These are phyloP conservation scores for Teratosphaeriaceae sp. DNA, from an alignment of 2,329 filamentous ascomycete species.

Conservation along the genomic window DNA sequence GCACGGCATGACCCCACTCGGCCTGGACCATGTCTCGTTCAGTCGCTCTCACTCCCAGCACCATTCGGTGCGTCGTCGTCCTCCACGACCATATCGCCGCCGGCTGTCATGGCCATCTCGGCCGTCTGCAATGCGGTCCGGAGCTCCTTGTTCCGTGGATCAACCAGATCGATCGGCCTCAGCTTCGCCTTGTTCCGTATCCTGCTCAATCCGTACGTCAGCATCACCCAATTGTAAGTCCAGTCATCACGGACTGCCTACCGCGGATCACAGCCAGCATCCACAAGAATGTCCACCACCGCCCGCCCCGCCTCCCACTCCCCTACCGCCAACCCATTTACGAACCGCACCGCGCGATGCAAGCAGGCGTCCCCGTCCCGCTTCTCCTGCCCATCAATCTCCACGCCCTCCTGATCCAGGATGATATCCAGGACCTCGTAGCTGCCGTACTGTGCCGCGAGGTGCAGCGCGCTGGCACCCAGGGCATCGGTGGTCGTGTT, in stretches of 20 bases:
- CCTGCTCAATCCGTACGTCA: conserved; percentile 23
- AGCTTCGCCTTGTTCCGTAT: conserved; percentile 67
- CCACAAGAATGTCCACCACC: conserved; percentile 72
- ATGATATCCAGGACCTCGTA: conserved; percentile 79
- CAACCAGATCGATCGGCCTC: conserved; percentile 64
- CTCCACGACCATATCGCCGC: conserved; percentile 43
- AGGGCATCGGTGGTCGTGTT: conserved; percentile 81
- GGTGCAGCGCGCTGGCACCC: conserved; percentile 83
- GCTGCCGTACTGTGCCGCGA: conserved; percentile 78
- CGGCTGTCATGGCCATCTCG: conserved; percentile 54
- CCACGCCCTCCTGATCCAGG: conserved; percentile 75
- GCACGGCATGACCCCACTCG: too few relatives aligned
- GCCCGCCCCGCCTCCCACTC: conserved; percentile 59
- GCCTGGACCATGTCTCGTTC: too few relatives aligned
- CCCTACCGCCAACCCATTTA: conserved; percentile 56
- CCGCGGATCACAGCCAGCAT: conserved; percentile 63
- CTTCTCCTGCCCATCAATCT: conserved; percentile 71
- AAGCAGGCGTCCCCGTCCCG: conserved; percentile 70
- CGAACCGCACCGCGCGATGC: conserved; percentile 70
- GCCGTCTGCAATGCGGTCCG: conserved; percentile 60
- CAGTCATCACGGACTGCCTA: conserved; percentile 17
- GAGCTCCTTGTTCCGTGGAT: conserved; percentile 60
- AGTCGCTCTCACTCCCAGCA: conserved; percentile 44
- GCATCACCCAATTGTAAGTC: not conserved
- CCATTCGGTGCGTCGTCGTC: conserved; percentile 34